These are phyloP conservation scores for Angomonas deanei DNA, from an alignment of 208 protist species.

Conservation along the genomic window DNA sequence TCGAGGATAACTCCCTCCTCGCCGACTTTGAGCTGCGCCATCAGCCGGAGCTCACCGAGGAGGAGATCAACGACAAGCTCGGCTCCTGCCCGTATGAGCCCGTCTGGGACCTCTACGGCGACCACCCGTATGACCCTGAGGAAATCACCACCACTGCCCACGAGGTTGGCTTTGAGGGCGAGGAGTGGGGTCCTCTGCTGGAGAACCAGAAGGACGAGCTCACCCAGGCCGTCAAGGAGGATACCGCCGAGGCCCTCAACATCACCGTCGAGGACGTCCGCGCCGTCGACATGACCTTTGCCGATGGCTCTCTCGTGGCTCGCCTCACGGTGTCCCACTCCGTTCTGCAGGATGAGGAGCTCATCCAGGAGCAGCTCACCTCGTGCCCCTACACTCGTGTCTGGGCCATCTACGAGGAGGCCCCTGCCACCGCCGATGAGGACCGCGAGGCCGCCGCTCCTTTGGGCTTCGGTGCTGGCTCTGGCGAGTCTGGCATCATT, in stretches of 20 bases:
- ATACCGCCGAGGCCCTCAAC: slow-evolving; percentile 18
- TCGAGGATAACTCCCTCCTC: slow-evolving; percentile 6
- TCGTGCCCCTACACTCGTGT: slow-evolving; percentile 41
- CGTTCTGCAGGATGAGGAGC: slow-evolving; percentile 20
- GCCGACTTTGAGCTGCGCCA: slow-evolving; percentile 14
- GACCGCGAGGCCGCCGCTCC: slow-evolving; percentile 11
- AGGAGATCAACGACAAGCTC: slow-evolving; percentile 22
- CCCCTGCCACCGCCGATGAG: slow-evolving; percentile 8
- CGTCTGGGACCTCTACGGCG: slow-evolving; percentile 50
- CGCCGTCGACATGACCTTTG: slow-evolving; percentile 18
- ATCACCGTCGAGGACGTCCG: slow-evolving; percentile 17
- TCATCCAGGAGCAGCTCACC: slow-evolving; percentile 44
- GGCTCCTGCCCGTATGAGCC: slow-evolving; percentile 23
- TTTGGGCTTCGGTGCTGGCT: slow-evolving; percentile 11
- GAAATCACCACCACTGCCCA: slow-evolving; percentile 28
- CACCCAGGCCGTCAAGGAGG: slow-evolving; percentile 15
- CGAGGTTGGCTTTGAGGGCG: slow-evolving; percentile 52
- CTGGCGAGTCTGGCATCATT: slow-evolving; percentile 35
- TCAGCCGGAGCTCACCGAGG: slow-evolving; percentile 8
- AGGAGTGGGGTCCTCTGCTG: slow-evolving; percentile 32
- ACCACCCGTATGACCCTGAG: slow-evolving; percentile 26
- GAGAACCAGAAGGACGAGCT: slow-evolving; percentile 14
- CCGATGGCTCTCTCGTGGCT: slow-evolving; percentile 24
- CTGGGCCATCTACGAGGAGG: slow-evolving; percentile 36
- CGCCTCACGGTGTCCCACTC: slow-evolving; percentile 23